Percentiles rank a stretch among this genome's conserved stretches.
These are phyloP conservation scores for Leccinum uliginosum DNA, from an alignment of 768 basidiomycete species.

Conservation along the genomic window DNA sequence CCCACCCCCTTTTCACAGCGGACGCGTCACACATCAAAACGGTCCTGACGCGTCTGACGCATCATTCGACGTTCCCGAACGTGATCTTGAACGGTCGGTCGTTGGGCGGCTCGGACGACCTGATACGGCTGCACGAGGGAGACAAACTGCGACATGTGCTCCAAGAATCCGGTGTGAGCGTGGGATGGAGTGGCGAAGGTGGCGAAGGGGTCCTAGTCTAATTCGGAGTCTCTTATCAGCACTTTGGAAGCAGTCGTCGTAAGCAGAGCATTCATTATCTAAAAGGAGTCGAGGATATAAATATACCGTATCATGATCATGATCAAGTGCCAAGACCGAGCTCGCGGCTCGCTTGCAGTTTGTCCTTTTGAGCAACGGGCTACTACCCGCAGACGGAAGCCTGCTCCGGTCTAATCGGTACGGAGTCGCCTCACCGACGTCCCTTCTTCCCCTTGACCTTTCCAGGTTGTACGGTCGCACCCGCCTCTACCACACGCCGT, in stretches of 20 bases:
- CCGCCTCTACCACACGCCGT: slow-evolving; percentile 47
- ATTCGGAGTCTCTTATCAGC: not conserved
- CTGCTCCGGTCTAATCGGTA: slow-evolving; percentile 1
- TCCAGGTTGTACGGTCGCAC: slow-evolving; percentile 50
- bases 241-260: slow-evolving; percentile 1
- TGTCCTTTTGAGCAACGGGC: not conserved
- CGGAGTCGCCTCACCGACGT: slow-evolving; percentile 1
- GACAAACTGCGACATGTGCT: slow-evolving; percentile 43
- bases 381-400: slow-evolving; percentile 9
- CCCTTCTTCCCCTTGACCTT: slow-evolving; percentile 53
- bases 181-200: slow-evolving; percentile 20
- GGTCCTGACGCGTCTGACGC: slow-evolving; percentile 62
- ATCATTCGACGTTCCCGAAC: slow-evolving; percentile 72
- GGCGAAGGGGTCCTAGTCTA: not conserved
- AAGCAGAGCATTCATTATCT: slow-evolving; percentile 5
- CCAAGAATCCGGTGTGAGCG: slow-evolving; percentile 42
- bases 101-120: slow-evolving; percentile 63
- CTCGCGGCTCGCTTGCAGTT: not conserved
- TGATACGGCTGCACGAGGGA: slow-evolving; percentile 44
- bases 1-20: slow-evolving; percentile 22
- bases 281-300: slow-evolving; percentile 2
- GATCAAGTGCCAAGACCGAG: not conserved
- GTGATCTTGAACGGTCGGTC: slow-evolving; percentile 59
- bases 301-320: not conserved
- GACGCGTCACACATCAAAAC: slow-evolving; percentile 62